Evolutionary conservation across 495 filamentous ascomycete genomes (phyloP), one percentile per base, ranked within the genome.

Genomic region (Xanthoparmelia taractica): DNA sequence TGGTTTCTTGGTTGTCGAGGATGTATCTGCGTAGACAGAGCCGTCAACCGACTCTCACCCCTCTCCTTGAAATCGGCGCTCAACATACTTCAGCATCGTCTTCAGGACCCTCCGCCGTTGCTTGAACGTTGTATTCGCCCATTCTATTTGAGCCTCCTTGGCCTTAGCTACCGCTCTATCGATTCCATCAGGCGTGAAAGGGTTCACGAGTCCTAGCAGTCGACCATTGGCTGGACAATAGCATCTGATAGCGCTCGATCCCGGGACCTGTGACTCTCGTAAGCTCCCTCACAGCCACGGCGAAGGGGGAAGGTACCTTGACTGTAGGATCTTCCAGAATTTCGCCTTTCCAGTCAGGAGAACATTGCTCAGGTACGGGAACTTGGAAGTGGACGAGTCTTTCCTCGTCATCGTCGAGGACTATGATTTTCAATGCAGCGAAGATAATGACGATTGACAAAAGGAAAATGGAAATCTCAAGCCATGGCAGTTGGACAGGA

Each of bases 181-280:
- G 72, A 98, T 91, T 63, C 86, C 88, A 60, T 86, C 84, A 3
- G 84, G 77, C 1, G 88, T 92, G 17, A 85, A 82, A 18, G 94
- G 91, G 70, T 87, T 90, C 63, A 93, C 86, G 63, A 82, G 78
- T 52, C 91, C 92, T 33, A 98, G 84, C 57, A 90, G 83, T 68
- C 86, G 81, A 58, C 93, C 94, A 54, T 90, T 95, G 0, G 93
- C 93, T 4, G 94, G 94, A 58, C 85, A 87, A 72, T 97, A 97
- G 78, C 94, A 92, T 74, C 88, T 88, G 47, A 93, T 88, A 0
- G 81, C 79, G 4, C 79, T 82, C 41, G 81, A 83, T 37, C 78
- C 81, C 1, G 79, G 70, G 34, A 78, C 74, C 79, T 79, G 65
- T 36, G 12, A 33, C 34, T 29, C 40, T 37, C 40, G 54, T 67